Conservation (phyloP, 306 rosid genomes). For the Lathyrus tuberosus region DNA sequence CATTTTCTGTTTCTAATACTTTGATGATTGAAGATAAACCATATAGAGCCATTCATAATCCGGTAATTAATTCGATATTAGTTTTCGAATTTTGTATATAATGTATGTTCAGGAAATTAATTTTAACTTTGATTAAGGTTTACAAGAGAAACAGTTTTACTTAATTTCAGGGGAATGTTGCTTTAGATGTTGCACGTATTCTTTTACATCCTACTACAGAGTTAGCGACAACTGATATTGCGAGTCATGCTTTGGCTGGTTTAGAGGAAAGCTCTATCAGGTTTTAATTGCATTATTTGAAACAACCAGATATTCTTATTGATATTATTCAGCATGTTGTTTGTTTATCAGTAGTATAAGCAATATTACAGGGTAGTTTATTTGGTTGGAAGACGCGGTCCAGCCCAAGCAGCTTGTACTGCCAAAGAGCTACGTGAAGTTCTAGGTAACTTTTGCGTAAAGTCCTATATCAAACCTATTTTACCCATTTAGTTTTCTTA, state of each 20-base stretch:
- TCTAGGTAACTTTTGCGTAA: slow-evolving; percentile 66
- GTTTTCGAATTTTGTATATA: no score
- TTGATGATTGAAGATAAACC: no score
- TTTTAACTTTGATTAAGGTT: slow-evolving; percentile 22
- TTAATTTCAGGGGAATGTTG: slow-evolving; percentile 88
- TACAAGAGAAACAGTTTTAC: slow-evolving; percentile 26
- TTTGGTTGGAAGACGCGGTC: slow-evolving; percentile 98
- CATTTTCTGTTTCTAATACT: no score
- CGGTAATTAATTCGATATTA: no score
- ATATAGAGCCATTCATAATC: no score
- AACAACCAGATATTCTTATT: slow-evolving; percentile 14
- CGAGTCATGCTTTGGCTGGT: slow-evolving; percentile 78
- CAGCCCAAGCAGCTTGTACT: slow-evolving; percentile 95
- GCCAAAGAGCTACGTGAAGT: slow-evolving; percentile 92
- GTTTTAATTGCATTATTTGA: slow-evolving; percentile 44
- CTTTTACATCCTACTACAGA: slow-evolving; percentile 74
- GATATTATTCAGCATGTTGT: slow-evolving; percentile 21
- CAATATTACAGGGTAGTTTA: slow-evolving; percentile 69
- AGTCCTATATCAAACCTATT: slow-evolving; percentile 6
- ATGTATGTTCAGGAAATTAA: no score
- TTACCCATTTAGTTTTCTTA: slow-evolving; percentile 12
- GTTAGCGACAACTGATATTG: slow-evolving; percentile 83
- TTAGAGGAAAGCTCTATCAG: slow-evolving; percentile 80
- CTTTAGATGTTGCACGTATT: slow-evolving; percentile 89
- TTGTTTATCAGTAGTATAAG: slow-evolving; percentile 29